Base-by-base conservation (phyloP, 2,329 filamentous ascomycete species). In the Talaromyces albobiverticillius region DNA sequence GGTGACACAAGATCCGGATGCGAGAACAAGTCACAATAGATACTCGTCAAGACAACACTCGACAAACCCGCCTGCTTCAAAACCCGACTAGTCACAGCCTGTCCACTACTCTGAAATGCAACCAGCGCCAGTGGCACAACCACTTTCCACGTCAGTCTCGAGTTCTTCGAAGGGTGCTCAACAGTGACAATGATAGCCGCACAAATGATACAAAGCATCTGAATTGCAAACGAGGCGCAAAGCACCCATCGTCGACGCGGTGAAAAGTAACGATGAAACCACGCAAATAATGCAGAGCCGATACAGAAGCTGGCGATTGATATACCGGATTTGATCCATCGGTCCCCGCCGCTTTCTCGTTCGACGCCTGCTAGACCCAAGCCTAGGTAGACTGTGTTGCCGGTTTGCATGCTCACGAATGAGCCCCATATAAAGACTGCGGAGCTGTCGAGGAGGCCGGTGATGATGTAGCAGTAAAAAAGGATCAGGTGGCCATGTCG, bases 21-120 rank as follows among this genome's bases (percentile, higher is more conserved):
- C 1, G 85, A 87, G 61, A 90, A 90, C 18, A 93, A 65, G 67
- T 93, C 89, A 65, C 88, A 91, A 73, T 92, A 93, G 58, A 89
- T 85, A 66, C 87, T 90, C 1, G 89, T 93, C 56, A 94, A 71
- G 3, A 92, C 89, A 14, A 91, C 88, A 53, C 51, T 90, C 0
- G 88, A 91, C 18, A 93, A 73, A 2, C 85, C 83, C 55, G 84
- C 85, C 65, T 85, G 87, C 62, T 84, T 81, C 56, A 93, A 70
- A 0, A 87, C 84, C 3, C 88, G 75, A 62, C 86, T 89, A 0
- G 83, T 82, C n/a, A 91, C 85, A 1, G 88, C 88, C 67, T 93
- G 89, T 0, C 88, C 89, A 52, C 86, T 87, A 59, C 84, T 86
- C 73, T 93, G 89, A 62, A 93, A 89, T 1, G 87, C 86, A 5